These are phyloP conservation scores for Heliamphora pulchella DNA, from an alignment of 179 eudicot genomes.

Conservation along the genomic window DNA sequence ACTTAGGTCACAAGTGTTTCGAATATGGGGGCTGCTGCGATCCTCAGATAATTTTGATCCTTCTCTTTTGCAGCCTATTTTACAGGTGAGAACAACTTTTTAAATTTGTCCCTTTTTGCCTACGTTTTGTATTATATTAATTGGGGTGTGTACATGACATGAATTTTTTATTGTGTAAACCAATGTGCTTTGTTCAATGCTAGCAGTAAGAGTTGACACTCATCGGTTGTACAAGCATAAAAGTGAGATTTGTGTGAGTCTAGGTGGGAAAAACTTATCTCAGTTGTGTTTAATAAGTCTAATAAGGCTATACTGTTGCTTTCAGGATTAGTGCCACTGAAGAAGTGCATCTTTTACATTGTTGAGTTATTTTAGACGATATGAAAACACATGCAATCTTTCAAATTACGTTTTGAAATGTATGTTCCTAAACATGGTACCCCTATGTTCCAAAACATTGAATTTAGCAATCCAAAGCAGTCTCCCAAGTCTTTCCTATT, in stretches of 20 bases:
- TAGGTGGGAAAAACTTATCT: neutral
- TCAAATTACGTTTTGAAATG: too few species aligned
- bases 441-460: too few species aligned
- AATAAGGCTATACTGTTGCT: neutral
- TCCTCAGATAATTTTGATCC: slow-evolving; percentile 85
- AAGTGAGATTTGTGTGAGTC: neutral
- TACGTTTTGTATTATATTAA: neutral
- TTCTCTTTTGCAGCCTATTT: slow-evolving; percentile 69
- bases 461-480: too few species aligned
- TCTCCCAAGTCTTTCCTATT: too few species aligned
- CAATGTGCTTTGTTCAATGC: neutral
- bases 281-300: neutral
- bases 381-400: too few species aligned
- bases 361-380: too few species aligned
- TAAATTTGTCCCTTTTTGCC: neutral
- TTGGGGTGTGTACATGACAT: neutral
- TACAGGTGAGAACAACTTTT: slow-evolving; percentile 52
- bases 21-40: slow-evolving; percentile 82
- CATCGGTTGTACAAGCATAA: neutral
- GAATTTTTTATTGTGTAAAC: neutral
- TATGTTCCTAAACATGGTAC: too few species aligned
- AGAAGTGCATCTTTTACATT: neutral
- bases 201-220: neutral
- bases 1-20: slow-evolving; percentile 72
- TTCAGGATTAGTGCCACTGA: too few species aligned